Percentiles rank a stretch among this genome's conserved stretches.
Evolutionary conservation across 768 basidiomycete genomes (phyloP).

Genomic region (Suillus placidus): DNA sequence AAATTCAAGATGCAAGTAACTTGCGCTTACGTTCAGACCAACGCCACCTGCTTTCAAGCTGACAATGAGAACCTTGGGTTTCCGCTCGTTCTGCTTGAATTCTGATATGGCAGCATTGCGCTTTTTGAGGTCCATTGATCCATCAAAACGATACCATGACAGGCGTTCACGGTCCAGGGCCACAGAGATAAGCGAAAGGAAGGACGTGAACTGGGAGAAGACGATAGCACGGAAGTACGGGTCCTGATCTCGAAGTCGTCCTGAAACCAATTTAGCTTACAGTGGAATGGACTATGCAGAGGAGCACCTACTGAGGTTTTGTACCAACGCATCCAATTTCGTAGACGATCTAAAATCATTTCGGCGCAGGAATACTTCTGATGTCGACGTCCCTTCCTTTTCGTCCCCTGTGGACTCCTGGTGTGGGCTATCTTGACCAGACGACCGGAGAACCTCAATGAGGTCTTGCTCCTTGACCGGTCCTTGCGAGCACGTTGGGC

Average conservation of each 20-base stretch:
- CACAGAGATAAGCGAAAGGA: conserved; percentile 78
- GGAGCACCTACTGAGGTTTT: conserved; percentile 60
- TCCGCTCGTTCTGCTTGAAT: conserved; percentile 70
- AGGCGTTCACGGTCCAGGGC: conserved; percentile 71
- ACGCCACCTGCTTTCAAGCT: conserved; percentile 92
- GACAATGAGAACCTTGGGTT: conserved; percentile 75
- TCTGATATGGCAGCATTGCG: conserved; percentile 72
- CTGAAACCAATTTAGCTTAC: conserved; percentile 33
- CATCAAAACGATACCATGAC: conserved; percentile 83
- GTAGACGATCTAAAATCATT: conserved; percentile 91
- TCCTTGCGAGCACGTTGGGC: conserved; percentile 78
- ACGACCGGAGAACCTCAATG: conserved; percentile 58
- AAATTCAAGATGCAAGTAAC: conserved; percentile 1
- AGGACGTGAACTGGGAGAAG: conserved; percentile 90
- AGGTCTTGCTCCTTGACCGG: conserved; percentile 68
- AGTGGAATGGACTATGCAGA: not conserved
- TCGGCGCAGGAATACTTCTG: conserved; percentile 61
- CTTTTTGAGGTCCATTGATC: conserved; percentile 87
- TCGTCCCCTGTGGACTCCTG: conserved; percentile 20
- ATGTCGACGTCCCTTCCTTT: conserved; percentile 27
- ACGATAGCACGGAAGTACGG: conserved; percentile 82
- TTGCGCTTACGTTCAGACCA: conserved; percentile 71
- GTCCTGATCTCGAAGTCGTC: conserved; percentile 67
- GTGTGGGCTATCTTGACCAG: conserved; percentile 10
- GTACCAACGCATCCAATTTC: conserved; percentile 82